Percentiles rank a stretch among this genome's conserved stretches.
Evolutionary conservation across 768 basidiomycete species (phyloP).

Genomic region (Russula dissimulans): DNA sequence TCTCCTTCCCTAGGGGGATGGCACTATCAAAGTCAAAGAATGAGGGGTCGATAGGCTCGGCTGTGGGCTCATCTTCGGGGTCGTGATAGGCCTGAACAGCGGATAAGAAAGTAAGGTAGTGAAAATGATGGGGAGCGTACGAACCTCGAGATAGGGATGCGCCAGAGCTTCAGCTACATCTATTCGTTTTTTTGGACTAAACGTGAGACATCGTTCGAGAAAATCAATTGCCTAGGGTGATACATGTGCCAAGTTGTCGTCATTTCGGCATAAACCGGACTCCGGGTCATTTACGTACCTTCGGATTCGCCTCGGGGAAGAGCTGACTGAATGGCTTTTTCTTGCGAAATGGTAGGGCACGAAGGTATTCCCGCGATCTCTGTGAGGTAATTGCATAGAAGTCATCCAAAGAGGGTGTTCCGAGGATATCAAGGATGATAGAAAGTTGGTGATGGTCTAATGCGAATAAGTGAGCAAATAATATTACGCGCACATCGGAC

Average conservation of each 20-base stretch:
- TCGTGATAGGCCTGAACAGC: conserved; percentile 71
- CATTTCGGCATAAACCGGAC: not conserved
- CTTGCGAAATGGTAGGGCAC: conserved; percentile 80
- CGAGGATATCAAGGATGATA: conserved; percentile 90
- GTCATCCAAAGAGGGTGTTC: conserved; percentile 84
- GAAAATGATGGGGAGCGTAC: conserved; percentile 16
- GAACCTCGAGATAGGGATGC: conserved; percentile 81
- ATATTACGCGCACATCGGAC: not conserved
- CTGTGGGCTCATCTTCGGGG: conserved; percentile 79
- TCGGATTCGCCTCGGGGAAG: conserved; percentile 66
- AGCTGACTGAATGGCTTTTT: conserved; percentile 59
- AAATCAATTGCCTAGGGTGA: conserved; percentile 55
- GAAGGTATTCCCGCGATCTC: conserved; percentile 76
- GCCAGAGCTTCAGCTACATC: conserved; percentile 80
- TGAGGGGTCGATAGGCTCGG: conserved; percentile 60
- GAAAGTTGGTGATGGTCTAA: conserved; percentile 89
- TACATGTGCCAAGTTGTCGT: not conserved
- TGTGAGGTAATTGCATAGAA: conserved; percentile 86
- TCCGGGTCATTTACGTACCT: conserved; percentile 32
- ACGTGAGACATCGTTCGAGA: conserved; percentile 72
- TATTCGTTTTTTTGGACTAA: conserved; percentile 80
- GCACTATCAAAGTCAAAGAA: conserved; percentile 83
- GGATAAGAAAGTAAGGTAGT: not conserved
- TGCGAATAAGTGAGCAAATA: not conserved
- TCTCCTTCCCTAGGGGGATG: conserved; percentile 52